Percentiles rank a stretch among this genome's conserved stretches.
Evolutionary conservation across 805 yeast genomes (phyloP).

Genomic region (Yamadazyma kitorensis): DNA sequence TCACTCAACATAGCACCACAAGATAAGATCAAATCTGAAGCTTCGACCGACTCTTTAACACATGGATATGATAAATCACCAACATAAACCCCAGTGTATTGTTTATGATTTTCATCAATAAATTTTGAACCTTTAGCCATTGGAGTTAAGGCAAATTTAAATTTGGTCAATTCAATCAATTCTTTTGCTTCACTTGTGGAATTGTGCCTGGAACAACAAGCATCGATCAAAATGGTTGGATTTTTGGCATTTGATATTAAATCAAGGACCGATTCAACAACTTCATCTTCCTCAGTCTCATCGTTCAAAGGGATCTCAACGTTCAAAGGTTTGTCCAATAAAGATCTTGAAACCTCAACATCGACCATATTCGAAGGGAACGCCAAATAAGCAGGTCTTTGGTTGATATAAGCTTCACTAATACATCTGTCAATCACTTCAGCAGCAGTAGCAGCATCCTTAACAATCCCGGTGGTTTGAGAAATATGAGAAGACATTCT

Average conservation of each 20-base stretch:
- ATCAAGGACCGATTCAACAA: constrained; percentile 38
- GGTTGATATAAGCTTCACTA: constrained; percentile 64
- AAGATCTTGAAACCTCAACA: constrained; percentile 51
- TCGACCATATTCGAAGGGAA: constrained; percentile 81
- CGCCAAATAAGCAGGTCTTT: constrained; percentile 81
- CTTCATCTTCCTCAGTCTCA: constrained; percentile 37
- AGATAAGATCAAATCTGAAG: constrained; percentile 65
- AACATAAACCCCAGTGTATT: constrained; percentile 83
- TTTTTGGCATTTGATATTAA: constrained; percentile 57
- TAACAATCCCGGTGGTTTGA: constrained; percentile 61
- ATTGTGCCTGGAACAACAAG: constrained; percentile 79
- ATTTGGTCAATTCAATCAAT: constrained; percentile 65
- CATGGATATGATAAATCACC: constrained; percentile 61
- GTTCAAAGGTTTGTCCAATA: constrained; percentile 64
- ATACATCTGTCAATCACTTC: constrained; percentile 71
- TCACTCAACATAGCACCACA: constrained; percentile 84
- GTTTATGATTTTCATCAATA: constrained; percentile 66
- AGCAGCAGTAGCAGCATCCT: constrained; percentile 65
- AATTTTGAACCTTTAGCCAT: constrained; percentile 73
- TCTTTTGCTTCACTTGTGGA: constrained; percentile 60
- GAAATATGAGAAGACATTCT: constrained; percentile 75
- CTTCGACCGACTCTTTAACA: constrained; percentile 14
- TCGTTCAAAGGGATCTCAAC: constrained; percentile 35
- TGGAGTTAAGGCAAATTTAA: constrained; percentile 83
- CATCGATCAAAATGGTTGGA: constrained; percentile 80